Conservation (phyloP, 208 protist species). For the Leishmania major region DNA sequence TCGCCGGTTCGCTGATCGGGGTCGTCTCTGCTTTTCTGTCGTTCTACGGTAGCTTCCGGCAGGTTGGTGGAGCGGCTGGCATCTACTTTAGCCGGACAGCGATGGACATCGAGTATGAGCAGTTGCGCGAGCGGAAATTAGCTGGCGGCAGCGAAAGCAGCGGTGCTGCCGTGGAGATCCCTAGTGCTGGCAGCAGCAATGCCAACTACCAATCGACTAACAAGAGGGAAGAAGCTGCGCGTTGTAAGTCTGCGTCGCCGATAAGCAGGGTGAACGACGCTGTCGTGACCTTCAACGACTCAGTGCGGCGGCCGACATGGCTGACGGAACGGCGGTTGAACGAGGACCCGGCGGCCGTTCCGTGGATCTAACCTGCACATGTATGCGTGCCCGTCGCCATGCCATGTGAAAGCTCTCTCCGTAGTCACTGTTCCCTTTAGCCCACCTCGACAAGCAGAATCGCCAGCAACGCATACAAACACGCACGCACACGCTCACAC, state of each 20-base stretch:
- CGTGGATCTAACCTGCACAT: constrained; percentile 36
- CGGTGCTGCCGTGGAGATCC: neutral
- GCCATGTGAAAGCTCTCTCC: neutral
- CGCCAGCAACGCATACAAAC: neutral
- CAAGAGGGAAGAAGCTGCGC: constrained; percentile 6
- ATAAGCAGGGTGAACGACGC: constrained; percentile 6
- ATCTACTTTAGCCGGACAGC: constrained; percentile 44
- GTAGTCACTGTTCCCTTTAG: neutral
- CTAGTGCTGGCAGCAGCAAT: neutral
- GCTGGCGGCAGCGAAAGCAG: neutral
- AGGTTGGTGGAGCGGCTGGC: constrained; percentile 29
- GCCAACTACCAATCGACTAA: neutral
- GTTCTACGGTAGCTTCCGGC: constrained; percentile 49
- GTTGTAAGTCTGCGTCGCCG: constrained; percentile 6
- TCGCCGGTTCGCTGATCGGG: constrained; percentile 79
- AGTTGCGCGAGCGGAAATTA: constrained; percentile 13
- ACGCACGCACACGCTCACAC: neutral
- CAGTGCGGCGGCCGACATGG: neutral
- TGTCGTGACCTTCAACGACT: constrained; percentile 9
- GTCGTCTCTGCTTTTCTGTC: constrained; percentile 38
- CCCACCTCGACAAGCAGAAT: neutral
- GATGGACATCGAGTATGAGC: constrained; percentile 43
- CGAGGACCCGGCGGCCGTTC: constrained; percentile 40
- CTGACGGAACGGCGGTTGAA: constrained; percentile 46
- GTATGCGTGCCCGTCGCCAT: neutral